Evolutionary conservation across 208 protist genomes (phyloP).

Genomic region (Trypanosoma scelopori): DNA sequence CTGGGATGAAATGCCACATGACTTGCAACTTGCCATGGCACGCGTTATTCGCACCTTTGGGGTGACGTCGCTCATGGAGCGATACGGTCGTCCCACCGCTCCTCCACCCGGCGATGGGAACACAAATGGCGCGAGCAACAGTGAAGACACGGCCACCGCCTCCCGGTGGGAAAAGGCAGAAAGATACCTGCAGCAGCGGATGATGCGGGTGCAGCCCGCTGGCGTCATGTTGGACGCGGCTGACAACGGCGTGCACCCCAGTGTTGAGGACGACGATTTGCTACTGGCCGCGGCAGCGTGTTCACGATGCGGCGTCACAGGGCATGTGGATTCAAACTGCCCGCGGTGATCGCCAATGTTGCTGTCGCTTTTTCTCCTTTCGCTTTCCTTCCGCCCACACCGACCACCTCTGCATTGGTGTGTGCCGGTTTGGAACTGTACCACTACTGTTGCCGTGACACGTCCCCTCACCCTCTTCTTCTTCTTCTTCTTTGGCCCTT

Average conservation of each 20-base stretch:
- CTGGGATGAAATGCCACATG: conserved; percentile 74
- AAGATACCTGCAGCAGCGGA: conserved; percentile 14
- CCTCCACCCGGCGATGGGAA: neutral
- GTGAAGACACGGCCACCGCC: conserved; percentile 12
- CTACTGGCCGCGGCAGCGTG: conserved; percentile 38
- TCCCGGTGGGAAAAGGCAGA: conserved; percentile 41
- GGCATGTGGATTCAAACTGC: conserved; percentile 48
- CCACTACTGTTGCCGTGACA: too few species aligned
- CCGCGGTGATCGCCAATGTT: conserved; percentile 29
- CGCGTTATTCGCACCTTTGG: conserved; percentile 68
- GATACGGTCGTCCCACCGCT: conserved; percentile 15
- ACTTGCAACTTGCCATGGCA: conserved; percentile 55
- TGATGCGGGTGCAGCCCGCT: neutral
- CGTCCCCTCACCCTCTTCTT: too few species aligned
- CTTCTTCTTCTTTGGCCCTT: too few species aligned
- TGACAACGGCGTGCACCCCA: conserved; percentile 6
- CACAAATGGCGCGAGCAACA: conserved; percentile 17
- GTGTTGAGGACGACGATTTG: conserved; percentile 27
- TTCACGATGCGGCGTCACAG: conserved; percentile 55
- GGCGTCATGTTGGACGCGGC: neutral
- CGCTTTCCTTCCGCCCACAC: neutral
- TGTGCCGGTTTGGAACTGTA: neutral
- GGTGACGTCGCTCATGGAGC: conserved; percentile 35
- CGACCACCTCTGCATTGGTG: neutral
- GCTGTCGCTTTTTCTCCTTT: conserved; percentile 5